Percentiles rank a stretch among this genome's conserved stretches.
phyloP scores from a whole-genome alignment of 768 basidiomycete species.

The Flagelloscypha sp. region DNA sequence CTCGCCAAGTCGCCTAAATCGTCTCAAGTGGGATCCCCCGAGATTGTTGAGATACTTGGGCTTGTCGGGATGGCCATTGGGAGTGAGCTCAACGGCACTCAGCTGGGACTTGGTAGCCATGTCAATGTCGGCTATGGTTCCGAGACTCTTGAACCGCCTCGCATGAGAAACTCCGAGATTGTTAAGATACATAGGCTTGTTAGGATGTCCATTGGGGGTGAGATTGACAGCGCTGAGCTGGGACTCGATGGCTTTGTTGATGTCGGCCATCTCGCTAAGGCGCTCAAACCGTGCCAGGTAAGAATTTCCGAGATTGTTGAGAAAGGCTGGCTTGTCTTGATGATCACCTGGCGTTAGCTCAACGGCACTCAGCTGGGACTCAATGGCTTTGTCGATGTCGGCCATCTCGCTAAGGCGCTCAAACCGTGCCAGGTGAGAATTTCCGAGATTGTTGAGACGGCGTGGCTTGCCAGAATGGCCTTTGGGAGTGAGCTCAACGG shows the following conservation, averaged over 20 bases:
- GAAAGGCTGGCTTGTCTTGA: conserved; percentile 3
- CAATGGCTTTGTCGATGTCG: conserved; percentile 5
- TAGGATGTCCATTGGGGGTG: conserved; percentile 7
- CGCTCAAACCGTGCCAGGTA: conserved; percentile 4
- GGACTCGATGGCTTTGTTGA: conserved; percentile 6
- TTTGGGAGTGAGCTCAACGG: conserved; percentile 4
- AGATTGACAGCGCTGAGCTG: conserved; percentile 4
- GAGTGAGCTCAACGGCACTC: conserved; percentile 15
- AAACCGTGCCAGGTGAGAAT: conserved; percentile 3
- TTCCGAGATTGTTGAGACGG: conserved; percentile 5
- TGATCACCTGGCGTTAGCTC: conserved; percentile 5
- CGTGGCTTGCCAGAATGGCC: conserved; percentile 3
- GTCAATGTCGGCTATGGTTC: conserved; percentile 13
- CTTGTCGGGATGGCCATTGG: conserved; percentile 8
- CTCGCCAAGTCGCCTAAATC: conserved; percentile 17
- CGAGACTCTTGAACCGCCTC: conserved; percentile 7
- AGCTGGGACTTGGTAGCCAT: conserved; percentile 13
- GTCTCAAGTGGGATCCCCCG: conserved; percentile 9
- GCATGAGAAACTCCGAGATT: conserved; percentile 6
- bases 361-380: no score
- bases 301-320: conserved; percentile 9
- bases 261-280: conserved; percentile 5
- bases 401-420: not conserved
- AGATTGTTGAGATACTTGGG: conserved; percentile 5
- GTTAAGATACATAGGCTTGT: conserved; percentile 1